Evolutionary conservation across 106 monocot species (phyloP).

Genomic region (Dactylorhiza incarnata): DNA sequence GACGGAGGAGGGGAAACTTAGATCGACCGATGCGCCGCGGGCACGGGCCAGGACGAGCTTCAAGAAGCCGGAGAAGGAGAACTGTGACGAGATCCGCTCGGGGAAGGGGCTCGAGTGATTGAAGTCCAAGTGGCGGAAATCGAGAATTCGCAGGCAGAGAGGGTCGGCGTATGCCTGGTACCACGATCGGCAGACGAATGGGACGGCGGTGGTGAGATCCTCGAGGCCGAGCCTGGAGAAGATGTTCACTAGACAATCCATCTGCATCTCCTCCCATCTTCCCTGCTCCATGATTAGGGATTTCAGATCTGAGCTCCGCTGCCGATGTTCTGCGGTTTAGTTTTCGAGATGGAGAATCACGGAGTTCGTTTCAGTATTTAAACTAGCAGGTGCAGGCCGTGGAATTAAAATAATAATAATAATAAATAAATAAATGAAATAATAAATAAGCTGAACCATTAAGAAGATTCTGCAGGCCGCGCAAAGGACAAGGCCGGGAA

Average conservation of each 20-base stretch:
- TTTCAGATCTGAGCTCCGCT: not conserved
- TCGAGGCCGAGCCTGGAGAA: constrained; percentile 29
- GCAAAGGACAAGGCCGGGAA: not conserved
- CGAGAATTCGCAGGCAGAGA: constrained; percentile 25
- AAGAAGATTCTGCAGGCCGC: not conserved
- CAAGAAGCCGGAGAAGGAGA: constrained; percentile 28
- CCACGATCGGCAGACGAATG: constrained; percentile 48
- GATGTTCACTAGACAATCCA: constrained; percentile 39
- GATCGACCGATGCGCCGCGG: constrained; percentile 10
- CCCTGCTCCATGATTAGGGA: not conserved
- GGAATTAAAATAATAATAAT: not conserved
- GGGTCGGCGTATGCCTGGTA: constrained; percentile 23
- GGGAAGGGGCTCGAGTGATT: constrained; percentile 33
- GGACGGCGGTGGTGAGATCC: constrained; percentile 27
- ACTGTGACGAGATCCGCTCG: constrained; percentile 3
- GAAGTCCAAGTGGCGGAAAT: constrained; percentile 35
- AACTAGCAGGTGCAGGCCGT: not conserved
- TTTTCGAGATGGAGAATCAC: not conserved
- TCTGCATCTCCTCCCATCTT: constrained; percentile 40
- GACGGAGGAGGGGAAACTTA: constrained; percentile 15
- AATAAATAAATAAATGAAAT: not conserved
- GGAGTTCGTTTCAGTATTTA: not conserved
- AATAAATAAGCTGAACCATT: not conserved
- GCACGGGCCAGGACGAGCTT: constrained; percentile 15
- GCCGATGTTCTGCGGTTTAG: too few species aligned